A percentile compares a stretch with the other conserved stretches of the same genome.
Evolutionary conservation across 495 filamentous ascomycete genomes (phyloP).

Genomic region (Bacidia gigantensis): DNA sequence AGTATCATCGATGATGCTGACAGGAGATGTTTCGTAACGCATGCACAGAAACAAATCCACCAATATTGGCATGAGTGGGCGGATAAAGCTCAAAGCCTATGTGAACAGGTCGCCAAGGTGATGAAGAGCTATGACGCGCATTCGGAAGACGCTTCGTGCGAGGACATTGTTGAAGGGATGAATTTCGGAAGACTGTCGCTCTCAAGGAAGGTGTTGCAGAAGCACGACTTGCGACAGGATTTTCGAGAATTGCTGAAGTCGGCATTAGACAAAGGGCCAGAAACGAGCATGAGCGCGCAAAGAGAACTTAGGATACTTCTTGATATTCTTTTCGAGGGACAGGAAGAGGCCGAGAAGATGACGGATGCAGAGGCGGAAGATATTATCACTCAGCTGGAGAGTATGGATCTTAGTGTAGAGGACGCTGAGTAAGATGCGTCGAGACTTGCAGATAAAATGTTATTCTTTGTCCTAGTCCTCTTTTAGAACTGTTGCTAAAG

Average conservation of each 20-base stretch:
- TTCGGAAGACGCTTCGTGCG: not conserved
- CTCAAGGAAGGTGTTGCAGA: not conserved
- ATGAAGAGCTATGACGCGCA: not conserved
- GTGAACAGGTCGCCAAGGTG: not conserved
- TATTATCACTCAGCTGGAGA: not conserved
- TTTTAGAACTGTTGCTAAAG: too few species aligned
- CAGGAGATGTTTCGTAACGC: not conserved
- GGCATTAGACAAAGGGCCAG: not conserved
- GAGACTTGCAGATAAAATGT: too few species aligned
- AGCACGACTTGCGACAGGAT: not conserved
- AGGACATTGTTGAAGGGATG: not conserved
- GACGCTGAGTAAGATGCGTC: too few species aligned
- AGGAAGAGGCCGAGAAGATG: not conserved
- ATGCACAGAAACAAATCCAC: not conserved
- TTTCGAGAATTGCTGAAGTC: not conserved
- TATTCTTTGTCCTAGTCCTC: too few species aligned
- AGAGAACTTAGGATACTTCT: not conserved
- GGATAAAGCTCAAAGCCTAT: not conserved
- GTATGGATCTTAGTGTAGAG: not conserved
- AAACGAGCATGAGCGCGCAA: not conserved
- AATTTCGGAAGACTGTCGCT: not conserved
- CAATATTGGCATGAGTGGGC: not conserved
- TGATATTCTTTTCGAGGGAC: not conserved
- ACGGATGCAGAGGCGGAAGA: not conserved
- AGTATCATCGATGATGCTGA: not conserved